These are phyloP conservation scores for Camelina laxa DNA, from an alignment of 345 rosid genomes.

Conservation along the genomic window DNA sequence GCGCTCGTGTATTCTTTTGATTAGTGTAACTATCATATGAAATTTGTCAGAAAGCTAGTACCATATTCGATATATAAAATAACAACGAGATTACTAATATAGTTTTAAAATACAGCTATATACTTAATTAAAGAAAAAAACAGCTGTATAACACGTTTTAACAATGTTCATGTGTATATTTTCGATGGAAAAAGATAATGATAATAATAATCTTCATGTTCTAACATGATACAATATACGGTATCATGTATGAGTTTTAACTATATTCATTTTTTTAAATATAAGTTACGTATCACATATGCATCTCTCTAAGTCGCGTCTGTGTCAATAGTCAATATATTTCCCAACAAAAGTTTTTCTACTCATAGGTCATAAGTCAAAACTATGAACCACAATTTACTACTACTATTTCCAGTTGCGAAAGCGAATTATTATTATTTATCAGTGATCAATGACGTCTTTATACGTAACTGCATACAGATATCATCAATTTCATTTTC, in stretches of 20 bases:
- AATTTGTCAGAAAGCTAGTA: not conserved
- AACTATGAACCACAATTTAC: not conserved
- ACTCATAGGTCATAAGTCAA: not conserved
- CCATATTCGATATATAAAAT: not conserved
- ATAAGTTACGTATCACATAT: conserved; percentile 5
- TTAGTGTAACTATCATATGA: not conserved
- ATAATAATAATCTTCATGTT: not conserved
- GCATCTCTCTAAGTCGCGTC: not conserved
- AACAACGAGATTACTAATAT: not conserved
- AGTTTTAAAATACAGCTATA: not conserved
- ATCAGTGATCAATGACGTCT: not conserved
- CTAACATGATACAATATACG: not conserved
- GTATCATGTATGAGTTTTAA: not conserved
- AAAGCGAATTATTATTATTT: not conserved
- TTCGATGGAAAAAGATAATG: too few relatives aligned
- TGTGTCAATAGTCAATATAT: not conserved
- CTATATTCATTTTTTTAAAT: not conserved
- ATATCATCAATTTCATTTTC: not conserved
- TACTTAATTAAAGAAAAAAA: not conserved
- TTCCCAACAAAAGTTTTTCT: not conserved
- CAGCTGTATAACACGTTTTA: not conserved
- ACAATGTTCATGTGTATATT: not conserved
- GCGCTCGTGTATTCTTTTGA: not conserved
- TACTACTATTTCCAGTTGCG: not conserved
- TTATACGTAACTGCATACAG: not conserved